A percentile compares a stretch with the other conserved stretches of the same genome.
These are phyloP conservation scores for Colletotrichum plurivorum DNA, from an alignment of 2,329 filamentous ascomycete species.

Conservation along the genomic window DNA sequence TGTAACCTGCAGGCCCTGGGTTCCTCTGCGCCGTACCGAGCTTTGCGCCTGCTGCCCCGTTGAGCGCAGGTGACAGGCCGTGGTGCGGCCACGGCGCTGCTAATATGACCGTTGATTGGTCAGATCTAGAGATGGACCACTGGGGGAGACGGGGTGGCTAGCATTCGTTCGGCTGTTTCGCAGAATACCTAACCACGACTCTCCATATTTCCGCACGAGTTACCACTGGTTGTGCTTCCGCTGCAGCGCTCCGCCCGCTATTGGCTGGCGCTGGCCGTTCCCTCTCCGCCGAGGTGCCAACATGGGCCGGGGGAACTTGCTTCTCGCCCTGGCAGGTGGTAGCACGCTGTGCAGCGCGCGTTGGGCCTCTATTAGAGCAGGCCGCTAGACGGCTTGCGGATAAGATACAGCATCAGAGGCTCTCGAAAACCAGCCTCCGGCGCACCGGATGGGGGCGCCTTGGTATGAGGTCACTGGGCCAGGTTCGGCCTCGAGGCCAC, in stretches of 20 bases:
- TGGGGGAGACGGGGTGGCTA: constrained; percentile 33
- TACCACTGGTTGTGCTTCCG: constrained; percentile 35
- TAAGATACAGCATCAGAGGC: constrained; percentile 28
- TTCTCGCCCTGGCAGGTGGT: too few species aligned
- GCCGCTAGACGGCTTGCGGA: constrained; percentile 32
- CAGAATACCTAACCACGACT: constrained; percentile 25
- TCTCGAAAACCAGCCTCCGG: constrained; percentile 23
- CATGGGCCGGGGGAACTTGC: too few species aligned
- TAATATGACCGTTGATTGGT: constrained; percentile 23
- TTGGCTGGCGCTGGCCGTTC: constrained; percentile 32
- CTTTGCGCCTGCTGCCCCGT: constrained; percentile 30
- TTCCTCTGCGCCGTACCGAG: constrained; percentile 26
- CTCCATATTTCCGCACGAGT: constrained; percentile 39
- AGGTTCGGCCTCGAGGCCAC: constrained; percentile 12
- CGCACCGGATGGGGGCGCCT: constrained; percentile 30
- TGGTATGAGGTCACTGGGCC: constrained; percentile 38
- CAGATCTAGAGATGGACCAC: constrained; percentile 13
- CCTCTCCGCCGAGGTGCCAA: constrained; percentile 35
- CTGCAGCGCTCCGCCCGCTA: constrained; percentile 37
- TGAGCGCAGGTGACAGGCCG: constrained; percentile 38
- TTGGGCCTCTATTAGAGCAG: background rate
- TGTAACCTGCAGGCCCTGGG: background rate
- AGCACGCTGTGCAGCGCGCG: too few species aligned
- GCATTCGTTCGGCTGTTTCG: constrained; percentile 42
- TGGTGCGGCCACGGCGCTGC: constrained; percentile 17